A percentile compares a stretch with the other conserved stretches of the same genome.
phyloP scores from a whole-genome alignment of 2,329 filamentous ascomycete genomes.

The Alternaria triticimaculans region DNA sequence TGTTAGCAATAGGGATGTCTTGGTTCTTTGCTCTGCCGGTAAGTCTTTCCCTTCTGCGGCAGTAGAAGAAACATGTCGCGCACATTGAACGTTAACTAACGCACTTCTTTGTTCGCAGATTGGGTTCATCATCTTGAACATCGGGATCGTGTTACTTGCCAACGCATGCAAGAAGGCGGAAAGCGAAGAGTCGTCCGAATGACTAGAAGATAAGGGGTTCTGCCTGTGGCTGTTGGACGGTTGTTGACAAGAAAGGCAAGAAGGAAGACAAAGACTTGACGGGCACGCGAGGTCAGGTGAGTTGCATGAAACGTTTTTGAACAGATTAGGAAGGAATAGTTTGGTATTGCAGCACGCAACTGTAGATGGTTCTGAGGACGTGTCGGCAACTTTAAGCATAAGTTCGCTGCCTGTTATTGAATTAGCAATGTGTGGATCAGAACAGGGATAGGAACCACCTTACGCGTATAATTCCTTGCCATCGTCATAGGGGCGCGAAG shows the following conservation, averaged over 20 bases:
- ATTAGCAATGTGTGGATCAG: background rate
- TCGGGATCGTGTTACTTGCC: background rate
- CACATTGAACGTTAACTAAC: background rate
- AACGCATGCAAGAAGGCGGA: background rate
- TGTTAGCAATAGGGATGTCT: background rate
- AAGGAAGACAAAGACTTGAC: background rate
- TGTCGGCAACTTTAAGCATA: background rate
- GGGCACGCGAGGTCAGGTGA: background rate
- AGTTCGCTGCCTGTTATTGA: background rate
- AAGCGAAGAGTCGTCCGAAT: background rate
- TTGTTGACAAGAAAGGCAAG: background rate
- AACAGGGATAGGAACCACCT: background rate
- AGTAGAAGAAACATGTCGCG: background rate
- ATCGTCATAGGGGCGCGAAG: conserved; percentile 1
- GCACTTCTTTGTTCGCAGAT: background rate
- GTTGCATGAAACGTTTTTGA: background rate
- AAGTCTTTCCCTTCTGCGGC: background rate
- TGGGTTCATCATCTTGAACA: background rate
- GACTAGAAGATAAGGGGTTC: background rate
- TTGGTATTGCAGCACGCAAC: background rate
- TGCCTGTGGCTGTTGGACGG: background rate
- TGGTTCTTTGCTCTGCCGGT: background rate
- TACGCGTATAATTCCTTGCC: conserved; percentile 29
- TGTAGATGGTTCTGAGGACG: background rate
- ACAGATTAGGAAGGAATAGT: background rate